phyloP scores from a whole-genome alignment of 2,329 filamentous ascomycete genomes.

The Ascochyta fabae region DNA sequence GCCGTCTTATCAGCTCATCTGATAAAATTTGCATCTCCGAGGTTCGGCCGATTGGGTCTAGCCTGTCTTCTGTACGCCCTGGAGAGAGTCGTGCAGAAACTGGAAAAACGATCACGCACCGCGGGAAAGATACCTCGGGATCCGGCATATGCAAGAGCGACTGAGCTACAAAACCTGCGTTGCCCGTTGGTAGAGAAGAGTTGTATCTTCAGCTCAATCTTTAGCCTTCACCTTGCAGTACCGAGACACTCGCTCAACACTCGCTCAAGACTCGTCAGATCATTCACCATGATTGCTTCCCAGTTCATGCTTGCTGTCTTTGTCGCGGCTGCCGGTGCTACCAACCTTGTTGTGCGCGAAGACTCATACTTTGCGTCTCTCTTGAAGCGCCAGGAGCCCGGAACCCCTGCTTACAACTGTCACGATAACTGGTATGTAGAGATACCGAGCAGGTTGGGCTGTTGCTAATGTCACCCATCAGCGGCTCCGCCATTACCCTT shows the following conservation, averaged over 20 bases:
- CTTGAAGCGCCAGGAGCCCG: conserved; percentile 55
- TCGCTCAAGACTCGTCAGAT: neutral
- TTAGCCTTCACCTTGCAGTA: neutral
- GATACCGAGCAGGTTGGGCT: neutral
- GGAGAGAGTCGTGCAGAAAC: conserved; percentile 1
- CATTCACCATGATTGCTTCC: conserved; percentile 24
- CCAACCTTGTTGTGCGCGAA: conserved; percentile 16
- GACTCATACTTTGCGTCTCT: conserved; percentile 32
- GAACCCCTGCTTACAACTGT: conserved; percentile 56
- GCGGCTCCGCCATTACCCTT: conserved; percentile 44
- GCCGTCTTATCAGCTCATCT: conserved; percentile 36
- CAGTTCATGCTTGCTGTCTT: conserved; percentile 19
- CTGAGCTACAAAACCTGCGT: conserved; percentile 24
- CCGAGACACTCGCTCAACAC: conserved; percentile 5
- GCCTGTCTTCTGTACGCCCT: neutral
- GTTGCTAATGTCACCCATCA: conserved; percentile 17
- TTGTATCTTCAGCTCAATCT: neutral
- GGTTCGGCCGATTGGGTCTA: conserved; percentile 5
- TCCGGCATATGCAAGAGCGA: neutral
- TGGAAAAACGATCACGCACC: neutral
- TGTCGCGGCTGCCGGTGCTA: conserved; percentile 21
- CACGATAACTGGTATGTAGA: conserved; percentile 54
- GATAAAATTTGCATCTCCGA: conserved; percentile 38
- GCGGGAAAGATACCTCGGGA: neutral
- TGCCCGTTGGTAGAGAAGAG: conserved; percentile 1